Evolutionary conservation across 441 rosid species (phyloP), one percentile per base, ranked within the genome.

Genomic region (Populus hybrid): DNA sequence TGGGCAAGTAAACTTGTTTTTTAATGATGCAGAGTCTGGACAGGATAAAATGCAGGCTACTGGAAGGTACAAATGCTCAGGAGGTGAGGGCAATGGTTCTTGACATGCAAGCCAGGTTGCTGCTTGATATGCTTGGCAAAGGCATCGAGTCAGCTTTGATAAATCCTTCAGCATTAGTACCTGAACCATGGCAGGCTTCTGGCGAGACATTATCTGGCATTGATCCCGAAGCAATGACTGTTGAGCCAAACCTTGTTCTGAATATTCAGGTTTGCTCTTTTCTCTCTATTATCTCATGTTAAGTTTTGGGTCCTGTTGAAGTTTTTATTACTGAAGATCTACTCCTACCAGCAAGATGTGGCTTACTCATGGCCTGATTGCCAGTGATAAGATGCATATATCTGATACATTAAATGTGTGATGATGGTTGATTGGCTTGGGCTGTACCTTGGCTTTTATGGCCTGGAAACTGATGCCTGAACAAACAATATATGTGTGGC

Each of bases 21-120:
- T 72, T 46, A 82, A 65, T 81, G 72, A 71, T 87, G 91, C 94
- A 97, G 99, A 94, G 92, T 82, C 90, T 97, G 71, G 99, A 97
- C 89, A 90, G 98, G 86, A 93, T 97, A 84, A 97, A 97, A 84
- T 97, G 99, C 82, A 89, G 99, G 85, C 86, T 97, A 70, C 84
- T 97, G 80, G 99, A 97, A 89, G 99, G 99, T 82, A 91, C 92
- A 83, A 94, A 93, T 84, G 98, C 98, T 78, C 99, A 97, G 86
- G 99, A 97, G 88, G 98, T 94, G 72, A 93, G 98, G 85, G 99
- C 99, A 84, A 93, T 97, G 99, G 99, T 97, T 82, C 85, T 97
- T 75, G 99, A 97, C 82, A 97, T 97, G 99, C 98, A 97, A 84
- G 98, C 99, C 16, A 89, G 98, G 84, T 80, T 97, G 88, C 86